Base-by-base conservation (phyloP, 345 rosid species). In the Odontarrhena argentea region DNA sequence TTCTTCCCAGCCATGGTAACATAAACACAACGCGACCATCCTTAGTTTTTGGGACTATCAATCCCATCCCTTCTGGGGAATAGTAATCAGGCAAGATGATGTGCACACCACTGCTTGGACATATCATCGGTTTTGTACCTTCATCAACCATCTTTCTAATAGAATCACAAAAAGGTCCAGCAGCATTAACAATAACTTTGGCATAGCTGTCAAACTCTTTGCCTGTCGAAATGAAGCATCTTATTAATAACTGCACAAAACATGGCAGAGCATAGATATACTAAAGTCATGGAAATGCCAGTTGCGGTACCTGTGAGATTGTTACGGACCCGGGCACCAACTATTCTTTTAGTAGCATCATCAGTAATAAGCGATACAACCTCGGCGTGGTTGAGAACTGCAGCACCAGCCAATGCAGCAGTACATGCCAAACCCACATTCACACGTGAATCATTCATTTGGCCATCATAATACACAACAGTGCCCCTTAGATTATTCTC, bases 11-110 rank as follows among this genome's bases (percentile, higher is more conserved):
- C 99, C 99, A 91, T 5, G 99, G 99, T 72, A 94, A 77, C 96
- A 94, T 85, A 73, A 94, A 94, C 71, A 94, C 86, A 42, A 94
- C 96, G n/a, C 99, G 88, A 3, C 99, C 99, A 77, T 94, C 99
- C 80, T 91, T 90, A 13, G 99, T 94, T 84, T 94, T 91, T 51
- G 99, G 99, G 78, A 94, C 97, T 68, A 94, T 91, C 88, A 94
- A 81, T 9, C 99, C 99, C 99, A 94, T 91, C 66, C 99, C 99
- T 71, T 94, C 95, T 1, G 99, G 99, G 62, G 99, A 94, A 79
- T 94, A 94, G 77, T 91, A 94, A 75, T 94, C 99, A 58, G 99
- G 99, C 32, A 94, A 91, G 63, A 94, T 82, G 35, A 94, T 60
- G 78, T 91, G 99, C 8, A 94, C 97, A 57, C 97, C 99, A 59